Conservation (phyloP, 2,329 filamentous ascomycete genomes). For the Calycina herbarum region DNA sequence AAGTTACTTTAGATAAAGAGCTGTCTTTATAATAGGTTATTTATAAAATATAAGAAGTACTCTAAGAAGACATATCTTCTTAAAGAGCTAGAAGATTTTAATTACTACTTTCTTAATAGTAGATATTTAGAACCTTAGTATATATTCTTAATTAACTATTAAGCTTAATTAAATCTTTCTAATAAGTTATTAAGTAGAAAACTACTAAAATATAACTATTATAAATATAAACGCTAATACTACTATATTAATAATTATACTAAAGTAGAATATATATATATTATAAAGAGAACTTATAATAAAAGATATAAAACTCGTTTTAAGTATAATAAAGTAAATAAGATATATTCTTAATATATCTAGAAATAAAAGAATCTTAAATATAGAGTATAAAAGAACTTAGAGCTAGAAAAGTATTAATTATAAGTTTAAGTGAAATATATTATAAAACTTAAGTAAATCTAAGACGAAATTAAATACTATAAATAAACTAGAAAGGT, state of each 20-base stretch:
- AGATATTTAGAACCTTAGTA: too few species aligned
- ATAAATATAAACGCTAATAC: too few species aligned
- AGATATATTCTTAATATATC: conserved; percentile 11
- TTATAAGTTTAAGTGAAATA: conserved; percentile 12
- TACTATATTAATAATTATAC: too few species aligned
- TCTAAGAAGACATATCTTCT: conserved; percentile 50
- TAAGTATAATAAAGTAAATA: conserved; percentile 10
- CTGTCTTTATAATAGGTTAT: conserved; percentile 58
- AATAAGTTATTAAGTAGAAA: too few species aligned
- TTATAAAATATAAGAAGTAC: conserved; percentile 60
- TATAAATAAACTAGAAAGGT: conserved; percentile 14
- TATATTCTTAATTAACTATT: too few species aligned
- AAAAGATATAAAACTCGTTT: not conserved
- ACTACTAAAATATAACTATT: too few species aligned
- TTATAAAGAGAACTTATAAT: too few species aligned
- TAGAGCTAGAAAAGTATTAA: conserved; percentile 9
- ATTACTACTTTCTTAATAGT: conserved; percentile 62
- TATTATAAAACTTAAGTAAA: conserved; percentile 14
- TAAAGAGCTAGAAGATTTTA: conserved; percentile 55
- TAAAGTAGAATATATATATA: too few species aligned
- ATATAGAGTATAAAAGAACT: conserved; percentile 8
- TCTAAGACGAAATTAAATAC: conserved; percentile 17
- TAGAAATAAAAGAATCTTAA: conserved; percentile 15
- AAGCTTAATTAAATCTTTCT: too few species aligned
- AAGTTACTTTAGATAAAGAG: conserved; percentile 50